Evolutionary conservation across 495 filamentous ascomycete genomes (phyloP), one percentile per base, ranked within the genome.

Genomic region (Elaphomyces granulatus): DNA sequence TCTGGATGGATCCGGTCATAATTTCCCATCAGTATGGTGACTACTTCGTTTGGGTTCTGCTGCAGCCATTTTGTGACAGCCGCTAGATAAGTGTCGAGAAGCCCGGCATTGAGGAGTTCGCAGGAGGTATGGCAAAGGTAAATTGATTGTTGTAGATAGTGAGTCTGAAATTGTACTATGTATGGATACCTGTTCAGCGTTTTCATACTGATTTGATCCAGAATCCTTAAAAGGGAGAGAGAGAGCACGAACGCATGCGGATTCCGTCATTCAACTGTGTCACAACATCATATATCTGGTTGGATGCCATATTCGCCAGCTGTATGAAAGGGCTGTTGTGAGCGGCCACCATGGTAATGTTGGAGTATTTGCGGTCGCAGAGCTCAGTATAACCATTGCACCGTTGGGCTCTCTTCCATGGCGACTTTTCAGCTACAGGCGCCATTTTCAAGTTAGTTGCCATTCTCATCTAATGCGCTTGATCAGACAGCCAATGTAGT

Each of bases 331-430:
- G 82, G 21, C 80, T 87, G 63, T 94, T 94, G 61, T 96, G 79
- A 10, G 82, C 79, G 15, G 79, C 82, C 2, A 96, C 76, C 52
- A 83, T 67, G 40, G 87, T 90, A 54, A 96, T 83, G 56, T 94
- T 90, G 61, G 81, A 81, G 53, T 88, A 96, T 41, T 74, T 75
- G 34, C 86, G 71, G 6, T 52, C 55, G 60, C 88, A 96, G 50
- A 93, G 77, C 52, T 92, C 83, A n/a, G 75, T 60, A 48, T 88
- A 83, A 54, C 74, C 71, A 56, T 96, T 96, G 68, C 88, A 96
- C 2, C 85, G 77, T 41, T 71, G 74, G 0, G 77, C 83, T 49
- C 84, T 84, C 1, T 71, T 71, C 0, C 71, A 60, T 14, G 57
- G 50, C 0, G 72, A 60, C 23, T 28, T 6, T 6, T 6, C 23